A percentile compares a stretch with the other conserved stretches of the same genome.
phyloP scores from a whole-genome alignment of 805 yeast genomes.

The Candida pini region DNA sequence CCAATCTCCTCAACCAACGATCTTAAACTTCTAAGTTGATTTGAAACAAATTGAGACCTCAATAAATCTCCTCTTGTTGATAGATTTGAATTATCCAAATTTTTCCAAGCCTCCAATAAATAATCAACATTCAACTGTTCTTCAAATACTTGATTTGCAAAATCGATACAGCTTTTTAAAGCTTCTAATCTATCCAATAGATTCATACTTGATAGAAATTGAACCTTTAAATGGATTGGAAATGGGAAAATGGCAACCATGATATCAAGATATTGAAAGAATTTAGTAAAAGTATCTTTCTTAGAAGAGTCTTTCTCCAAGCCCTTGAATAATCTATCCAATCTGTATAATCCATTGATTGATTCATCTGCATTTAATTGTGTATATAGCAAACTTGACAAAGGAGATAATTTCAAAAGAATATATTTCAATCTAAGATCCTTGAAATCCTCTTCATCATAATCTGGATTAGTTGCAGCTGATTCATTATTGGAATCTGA shows the following conservation, averaged over 20 bases:
- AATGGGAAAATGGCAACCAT: slow-evolving; percentile 29
- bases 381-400: slow-evolving; percentile 51
- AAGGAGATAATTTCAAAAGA: slow-evolving; percentile 50
- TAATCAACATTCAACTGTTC: slow-evolving; percentile 21
- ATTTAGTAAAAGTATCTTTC: slow-evolving; percentile 2
- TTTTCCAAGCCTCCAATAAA: slow-evolving; percentile 25
- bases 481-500: neutral
- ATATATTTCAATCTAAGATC: slow-evolving; percentile 16
- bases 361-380: slow-evolving; percentile 41
- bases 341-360: slow-evolving; percentile 14
- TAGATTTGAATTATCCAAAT: slow-evolving; percentile 19
- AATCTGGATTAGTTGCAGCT: neutral
- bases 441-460: neutral
- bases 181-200: slow-evolving; percentile 6
- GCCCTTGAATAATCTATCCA: slow-evolving; percentile 10
- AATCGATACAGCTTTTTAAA: slow-evolving; percentile 12
- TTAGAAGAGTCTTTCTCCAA: slow-evolving; percentile 1
- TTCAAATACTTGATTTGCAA: slow-evolving; percentile 22
- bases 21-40: slow-evolving; percentile 25
- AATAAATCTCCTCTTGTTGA: slow-evolving; percentile 16
- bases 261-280: slow-evolving; percentile 19
- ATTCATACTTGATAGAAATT: slow-evolving; percentile 12
- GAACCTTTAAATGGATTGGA: slow-evolving; percentile 15
- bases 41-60: slow-evolving; percentile 24
- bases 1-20: slow-evolving; percentile 19